Base-by-base conservation (phyloP, 768 basidiomycete genomes). In the Podaxis sp. region DNA sequence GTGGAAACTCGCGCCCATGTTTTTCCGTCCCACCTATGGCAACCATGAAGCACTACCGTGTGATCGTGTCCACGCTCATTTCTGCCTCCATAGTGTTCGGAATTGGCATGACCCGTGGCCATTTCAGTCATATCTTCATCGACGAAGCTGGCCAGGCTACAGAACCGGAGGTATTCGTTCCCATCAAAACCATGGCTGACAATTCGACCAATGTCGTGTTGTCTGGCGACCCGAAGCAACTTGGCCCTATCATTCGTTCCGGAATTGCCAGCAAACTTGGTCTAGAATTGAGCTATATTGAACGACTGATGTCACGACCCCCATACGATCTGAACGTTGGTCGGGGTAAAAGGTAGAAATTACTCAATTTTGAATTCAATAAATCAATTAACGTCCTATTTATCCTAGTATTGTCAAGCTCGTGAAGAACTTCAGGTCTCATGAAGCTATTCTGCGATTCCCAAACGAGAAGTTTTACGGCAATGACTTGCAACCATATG, bases 141-240 rank as follows among this genome's bases (percentile, higher is more conserved):
- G 88, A 90, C 64, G 88, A 90, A 67, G 88, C 87, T 0, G 88
- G 86, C 0, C 88, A 90, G 65, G 86, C 87, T 1, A 85, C 83
- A 0, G 88, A 90, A 68, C 85, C 87, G 0, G 88, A 89, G 67
- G 76, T 77, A 0, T 84, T 88, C 70, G 77, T 88, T 14, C 73
- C 82, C 0, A 80, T 89, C 71, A 85, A 85, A 72, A 83, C 82
- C 0, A 76, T 88, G 70, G 82, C 84, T 0, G 76, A 80, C 57
- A 68, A 68, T 3, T 57, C 65, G 0, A 90, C 88, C 0, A 86
- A 83, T 51, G 70, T 90, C 25, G 69, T 90, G 2, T 74, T 91
- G 0, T 82, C 86, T 1, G 88, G 89, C 0, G 89, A 91, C 65
- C 88, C 83, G 0, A 87, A 85, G 70, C 89, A 90, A 65, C 76